Evolutionary conservation across 2,329 filamentous ascomycete species (phyloP), one percentile per base, ranked within the genome.

Genomic region (Aspergillus clavatus): DNA sequence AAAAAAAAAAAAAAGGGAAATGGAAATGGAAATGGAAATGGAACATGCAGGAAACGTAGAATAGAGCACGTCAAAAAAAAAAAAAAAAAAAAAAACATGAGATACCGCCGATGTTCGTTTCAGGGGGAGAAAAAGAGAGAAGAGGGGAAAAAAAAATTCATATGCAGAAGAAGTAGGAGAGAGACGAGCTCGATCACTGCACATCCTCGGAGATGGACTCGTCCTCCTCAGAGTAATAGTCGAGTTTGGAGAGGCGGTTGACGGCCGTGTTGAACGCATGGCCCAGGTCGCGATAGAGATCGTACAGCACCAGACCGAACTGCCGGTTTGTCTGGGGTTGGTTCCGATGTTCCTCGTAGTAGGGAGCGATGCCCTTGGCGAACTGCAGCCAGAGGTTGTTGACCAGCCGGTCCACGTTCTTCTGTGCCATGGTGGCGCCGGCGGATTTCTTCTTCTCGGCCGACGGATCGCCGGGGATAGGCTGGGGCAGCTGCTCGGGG

Each of bases 401-500:
- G 31, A 35, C 16, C 4, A 35, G 11, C 14, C 31, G 31, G 16
- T 35, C 31, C 7, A 35, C 31, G 5, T 35, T 35, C 31, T 35
- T 35, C 31, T 19, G 16, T 11, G 31, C 31, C 7, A 35, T 14
- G 10, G 18, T 18, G 10, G 31, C 27, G 7, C 18, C 28, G 8
- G 29, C 18, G 4, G 43, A 24, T 24, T 36, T 24, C 26, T 40
- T 44, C n/a, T 40, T 42, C 14, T 45, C 46, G 6, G 16, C 10
- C 10, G 21, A n/a, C 35, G 7, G 42, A 8, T 48, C 43, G 29
- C 50, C 8, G 48, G 38, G 2, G 35, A 16, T 7, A 46, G 42
- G 16, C 38, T 35, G 16, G 16, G 31, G 16, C 7, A 16, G 7
- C 2, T n/a, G 14, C 6, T 35, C 16, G 18, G 42, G 42, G 3